Base-by-base conservation (phyloP, 306 rosid genomes). In the Cucurbita moschata region DNA sequence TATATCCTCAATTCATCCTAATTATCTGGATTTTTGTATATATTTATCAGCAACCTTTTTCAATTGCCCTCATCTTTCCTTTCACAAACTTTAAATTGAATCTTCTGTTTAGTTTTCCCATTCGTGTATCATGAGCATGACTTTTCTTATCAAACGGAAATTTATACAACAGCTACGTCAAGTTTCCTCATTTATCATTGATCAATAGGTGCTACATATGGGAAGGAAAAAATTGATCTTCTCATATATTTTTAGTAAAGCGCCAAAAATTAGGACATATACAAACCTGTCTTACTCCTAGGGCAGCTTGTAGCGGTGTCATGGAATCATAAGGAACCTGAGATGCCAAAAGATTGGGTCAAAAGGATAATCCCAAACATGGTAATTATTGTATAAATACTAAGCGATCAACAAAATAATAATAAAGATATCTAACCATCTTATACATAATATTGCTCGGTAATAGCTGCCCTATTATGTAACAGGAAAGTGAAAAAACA, bases 221-320 rank as follows among this genome's bases (percentile, higher is more conserved):
- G 16, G 15, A n/a, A 42, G 54, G 50, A 69, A 69, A 4, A 69
- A 4, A 30, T 50, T 51, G 43, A 9, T 49, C 58, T 26, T 49
- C 56, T 70, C 60, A 8, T 70, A 30, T 10, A 8, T 1, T 10
- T 50, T 7, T 66, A 58, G 49, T 59, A 44, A 67, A 60, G 39
- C 77, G 26, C 50, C 26, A 76, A 18, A 61, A 21, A 43, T 47
- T 54, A 44, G 51, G 46, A 40, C 43, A 69, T 52, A 62, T 50
- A 49, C 89, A 83, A 78, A 94, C 99, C 99, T 95, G 97, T 91
- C 99, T 89, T 79, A 95, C 99, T 78, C 99, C 97, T 82, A 95
- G 85, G 59, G 99, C 99, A 75, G 99, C 99, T 91, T 95, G 99
- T 57, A 95, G 78, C n/a, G 99, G 99, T 82, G 99, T 91, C 97